These are phyloP conservation scores for Dactylellina parvicollis DNA, from an alignment of 2,329 filamentous ascomycete genomes.

Conservation along the genomic window DNA sequence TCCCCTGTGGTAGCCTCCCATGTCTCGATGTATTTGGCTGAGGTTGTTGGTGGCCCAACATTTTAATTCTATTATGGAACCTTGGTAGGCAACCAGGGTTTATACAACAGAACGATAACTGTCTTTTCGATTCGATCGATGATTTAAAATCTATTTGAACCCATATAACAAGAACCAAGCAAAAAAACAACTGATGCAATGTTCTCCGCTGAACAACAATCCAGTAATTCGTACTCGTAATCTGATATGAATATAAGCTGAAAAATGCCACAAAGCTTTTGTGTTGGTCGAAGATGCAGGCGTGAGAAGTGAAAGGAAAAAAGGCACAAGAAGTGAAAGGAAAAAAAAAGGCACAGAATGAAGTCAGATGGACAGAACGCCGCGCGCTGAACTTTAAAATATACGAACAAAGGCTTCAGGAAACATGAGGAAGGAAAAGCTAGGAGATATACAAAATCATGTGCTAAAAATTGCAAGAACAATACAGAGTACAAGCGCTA, in stretches of 20 bases:
- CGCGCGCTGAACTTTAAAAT: slow-evolving; percentile 21
- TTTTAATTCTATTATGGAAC: not conserved
- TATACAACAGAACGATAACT: slow-evolving; percentile 3
- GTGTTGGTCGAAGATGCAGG: slow-evolving; percentile 28
- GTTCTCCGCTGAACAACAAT: not conserved
- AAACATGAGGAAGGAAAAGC: not conserved
- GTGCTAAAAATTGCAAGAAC: slow-evolving; percentile 12
- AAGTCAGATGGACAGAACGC: slow-evolving; percentile 13
- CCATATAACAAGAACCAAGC: slow-evolving; percentile 6
- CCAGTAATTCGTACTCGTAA: not conserved
- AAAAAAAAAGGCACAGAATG: slow-evolving; percentile 8
- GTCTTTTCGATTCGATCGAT: slow-evolving; percentile 12
- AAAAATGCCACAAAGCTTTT: slow-evolving; percentile 47
- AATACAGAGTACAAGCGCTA: slow-evolving; percentile 34
- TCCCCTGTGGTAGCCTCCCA: slow-evolving; percentile 34
- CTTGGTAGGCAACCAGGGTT: not conserved
- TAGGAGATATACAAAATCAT: slow-evolving; percentile 7
- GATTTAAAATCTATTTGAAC: slow-evolving; percentile 22
- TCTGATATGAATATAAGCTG: not conserved
- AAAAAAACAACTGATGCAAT: not conserved
- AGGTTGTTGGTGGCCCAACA: slow-evolving; percentile 15
- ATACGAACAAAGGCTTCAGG: slow-evolving; percentile 25
- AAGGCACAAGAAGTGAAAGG: slow-evolving; percentile 6
- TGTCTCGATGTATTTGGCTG: not conserved
- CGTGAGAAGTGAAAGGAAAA: slow-evolving; percentile 10